Evolutionary conservation across 1,284 basidiomycete genomes (phyloP).

Genomic region (Ceratobasidium theobromae): DNA sequence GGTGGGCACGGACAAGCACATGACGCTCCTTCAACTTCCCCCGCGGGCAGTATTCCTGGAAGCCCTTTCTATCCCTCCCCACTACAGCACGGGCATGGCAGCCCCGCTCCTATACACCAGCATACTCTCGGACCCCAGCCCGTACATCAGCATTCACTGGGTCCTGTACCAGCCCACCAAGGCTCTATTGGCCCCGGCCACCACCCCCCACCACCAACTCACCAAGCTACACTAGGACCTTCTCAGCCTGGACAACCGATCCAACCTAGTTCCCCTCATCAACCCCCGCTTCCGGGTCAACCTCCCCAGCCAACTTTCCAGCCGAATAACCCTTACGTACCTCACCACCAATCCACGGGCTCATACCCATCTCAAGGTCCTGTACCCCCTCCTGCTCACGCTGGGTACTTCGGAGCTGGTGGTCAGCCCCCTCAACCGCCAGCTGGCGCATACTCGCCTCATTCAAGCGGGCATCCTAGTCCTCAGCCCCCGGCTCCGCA

Average conservation of each 20-base stretch:
- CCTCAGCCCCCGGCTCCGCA: not conserved
- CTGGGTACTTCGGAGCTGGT: not conserved
- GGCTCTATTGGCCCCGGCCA: not conserved
- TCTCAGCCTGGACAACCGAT: not conserved
- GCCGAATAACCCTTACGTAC: not conserved
- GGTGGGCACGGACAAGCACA: not conserved
- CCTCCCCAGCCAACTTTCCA: constrained; percentile 15
- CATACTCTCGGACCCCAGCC: not conserved
- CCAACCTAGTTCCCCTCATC: not conserved
- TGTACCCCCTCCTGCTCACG: too few species aligned
- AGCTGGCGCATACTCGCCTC: not conserved
- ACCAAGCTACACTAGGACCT: not conserved
- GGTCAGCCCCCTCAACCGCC: not conserved
- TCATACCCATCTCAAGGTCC: not conserved
- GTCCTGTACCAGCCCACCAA: not conserved
- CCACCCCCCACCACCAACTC: not conserved
- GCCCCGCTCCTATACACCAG: not conserved
- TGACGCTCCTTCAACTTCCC: not conserved
- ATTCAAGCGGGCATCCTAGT: not conserved
- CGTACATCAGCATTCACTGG: not conserved
- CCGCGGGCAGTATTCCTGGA: constrained; percentile 5
- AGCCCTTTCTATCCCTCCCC: constrained; percentile 18
- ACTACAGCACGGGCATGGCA: constrained; percentile 10
- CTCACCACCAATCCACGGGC: constrained; percentile 7
- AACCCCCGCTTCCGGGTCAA: not conserved